phyloP scores from a whole-genome alignment of 2,329 filamentous ascomycete genomes.

The Reticulascus tulasneorum region DNA sequence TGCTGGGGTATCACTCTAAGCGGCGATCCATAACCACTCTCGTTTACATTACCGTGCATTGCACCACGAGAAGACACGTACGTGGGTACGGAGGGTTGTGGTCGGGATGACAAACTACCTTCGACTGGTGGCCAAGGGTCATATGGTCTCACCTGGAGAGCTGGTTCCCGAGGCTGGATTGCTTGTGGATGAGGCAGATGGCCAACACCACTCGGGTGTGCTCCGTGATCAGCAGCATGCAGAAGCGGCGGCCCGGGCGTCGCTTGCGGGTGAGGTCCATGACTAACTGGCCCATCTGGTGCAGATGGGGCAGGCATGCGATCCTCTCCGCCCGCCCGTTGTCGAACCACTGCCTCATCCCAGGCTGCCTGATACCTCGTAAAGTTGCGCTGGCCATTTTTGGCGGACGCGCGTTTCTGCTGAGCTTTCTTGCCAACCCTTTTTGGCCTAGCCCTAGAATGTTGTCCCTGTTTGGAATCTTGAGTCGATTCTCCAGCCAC shows the following conservation, averaged over 20 bases:
- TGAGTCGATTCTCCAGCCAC: too few relatives aligned
- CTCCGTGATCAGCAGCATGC: slow-evolving; percentile 1
- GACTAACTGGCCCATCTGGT: slow-evolving; percentile 8
- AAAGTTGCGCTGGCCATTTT: slow-evolving; percentile 11
- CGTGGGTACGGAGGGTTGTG: slow-evolving; percentile 7
- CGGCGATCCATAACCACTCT: slow-evolving; percentile 14
- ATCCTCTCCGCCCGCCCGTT: neutral
- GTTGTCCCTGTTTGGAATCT: too few relatives aligned
- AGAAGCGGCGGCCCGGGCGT: neutral
- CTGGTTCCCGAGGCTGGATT: slow-evolving; percentile 8
- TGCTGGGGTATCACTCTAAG: slow-evolving; percentile 18
- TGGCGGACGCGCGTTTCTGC: slow-evolving; percentile 2
- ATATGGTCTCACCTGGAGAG: slow-evolving; percentile 12
- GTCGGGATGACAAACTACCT: neutral
- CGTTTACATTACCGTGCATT: slow-evolving; percentile 22
- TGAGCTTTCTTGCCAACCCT: slow-evolving; percentile 6
- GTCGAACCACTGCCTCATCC: slow-evolving; percentile 7
- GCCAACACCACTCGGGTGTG: slow-evolving; percentile 10
- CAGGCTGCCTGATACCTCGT: slow-evolving; percentile 12
- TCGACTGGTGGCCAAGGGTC: slow-evolving; percentile 14
- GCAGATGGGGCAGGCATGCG: neutral
- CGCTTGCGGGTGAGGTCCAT: slow-evolving; percentile 7
- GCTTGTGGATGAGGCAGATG: slow-evolving; percentile 15
- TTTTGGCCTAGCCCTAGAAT: too few relatives aligned
- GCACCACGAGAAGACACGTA: neutral